Percentiles rank a stretch among this genome's conserved stretches.
Evolutionary conservation across 305 asterid genomes (phyloP).

Genomic region (Coffea humblotiana): DNA sequence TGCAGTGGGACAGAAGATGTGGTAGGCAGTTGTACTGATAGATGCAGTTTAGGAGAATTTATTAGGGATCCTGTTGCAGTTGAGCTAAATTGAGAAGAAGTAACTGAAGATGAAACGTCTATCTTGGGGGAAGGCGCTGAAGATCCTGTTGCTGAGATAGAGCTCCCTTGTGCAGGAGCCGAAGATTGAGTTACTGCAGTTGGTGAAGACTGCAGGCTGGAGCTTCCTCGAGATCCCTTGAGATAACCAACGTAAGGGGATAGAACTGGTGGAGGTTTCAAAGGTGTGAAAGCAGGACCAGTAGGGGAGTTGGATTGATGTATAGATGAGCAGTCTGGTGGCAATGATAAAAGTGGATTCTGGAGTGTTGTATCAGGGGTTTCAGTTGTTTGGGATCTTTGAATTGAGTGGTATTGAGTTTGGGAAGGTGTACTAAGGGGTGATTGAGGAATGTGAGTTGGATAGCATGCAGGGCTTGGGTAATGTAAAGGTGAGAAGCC

Average conservation of each 20-base stretch:
- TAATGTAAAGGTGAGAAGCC: conserved; percentile 11
- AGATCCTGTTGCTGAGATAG: conserved; percentile 22
- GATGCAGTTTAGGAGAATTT: conserved; percentile 9
- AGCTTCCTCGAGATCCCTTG: conserved; percentile 21
- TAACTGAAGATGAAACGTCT: background rate
- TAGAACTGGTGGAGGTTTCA: conserved; percentile 33
- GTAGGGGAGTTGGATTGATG: conserved; percentile 2
- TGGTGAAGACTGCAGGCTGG: conserved; percentile 3
- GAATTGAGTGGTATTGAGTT: conserved; percentile 11
- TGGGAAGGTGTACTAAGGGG: conserved; percentile 1
- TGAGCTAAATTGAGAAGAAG: conserved; percentile 4
- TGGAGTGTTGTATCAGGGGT: background rate
- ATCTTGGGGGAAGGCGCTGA: conserved; percentile 18
- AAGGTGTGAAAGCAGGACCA: conserved; percentile 12
- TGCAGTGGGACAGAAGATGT: background rate
- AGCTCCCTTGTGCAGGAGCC: conserved; percentile 10
- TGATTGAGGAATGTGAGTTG: conserved; percentile 4
- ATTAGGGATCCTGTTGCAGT: background rate
- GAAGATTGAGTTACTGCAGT: background rate
- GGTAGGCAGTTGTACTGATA: conserved; percentile 3
- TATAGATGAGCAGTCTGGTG: conserved; percentile 6
- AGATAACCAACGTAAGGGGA: conserved; percentile 21
- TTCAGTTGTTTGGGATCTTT: conserved; percentile 10
- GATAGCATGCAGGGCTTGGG: conserved; percentile 4
- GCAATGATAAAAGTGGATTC: background rate